Evolutionary conservation across 805 yeast species (phyloP), one percentile per base, ranked within the genome.

Genomic region (Tetrapisispora pingtungensis): DNA sequence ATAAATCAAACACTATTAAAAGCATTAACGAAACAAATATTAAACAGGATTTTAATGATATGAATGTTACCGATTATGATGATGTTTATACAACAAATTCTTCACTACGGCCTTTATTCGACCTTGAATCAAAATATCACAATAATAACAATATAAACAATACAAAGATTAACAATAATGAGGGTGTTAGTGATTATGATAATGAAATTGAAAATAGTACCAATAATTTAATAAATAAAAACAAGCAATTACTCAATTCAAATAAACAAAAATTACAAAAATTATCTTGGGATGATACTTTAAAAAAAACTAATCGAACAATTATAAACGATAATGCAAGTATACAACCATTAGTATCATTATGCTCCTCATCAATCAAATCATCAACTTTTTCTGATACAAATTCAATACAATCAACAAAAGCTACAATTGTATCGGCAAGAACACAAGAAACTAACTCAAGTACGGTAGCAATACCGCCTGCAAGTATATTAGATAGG

Each of bases 401-500:
- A 4, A 53, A 55, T 33, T 66, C 70, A 4, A 39, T 51, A 17
- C 68, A 59, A 42, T 65, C 69, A 8, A 64, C 68, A 12, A 59
- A 61, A 34, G 64, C 63, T 0, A 67, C 71, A 0, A 51, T 64
- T 3, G 39, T 54, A 5, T 66, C 70, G 3, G 59, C 59, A 12
- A 59, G 63, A 44, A 66, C 67, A 22, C 56, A 69, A 8, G 71
- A 73, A 33, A 72, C 82, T 3, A 80, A 78, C 50, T 76, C 84
- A 18, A 76, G 83, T 41, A 77, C 83, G 0, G 68, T 78, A 24
- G 86, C 86, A 0, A 80, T 81, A 15, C 78, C 87, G 1, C 87
- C 88, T 0, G 82, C 84, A n/a, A 76, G 83, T 50, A 78, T 81
- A 10, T 65, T 78, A 64, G 86, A 79, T 50, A 64, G 81, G 42